These are phyloP conservation scores for Trichomonas tenax DNA, from an alignment of 208 protist species.

Conservation along the genomic window DNA sequence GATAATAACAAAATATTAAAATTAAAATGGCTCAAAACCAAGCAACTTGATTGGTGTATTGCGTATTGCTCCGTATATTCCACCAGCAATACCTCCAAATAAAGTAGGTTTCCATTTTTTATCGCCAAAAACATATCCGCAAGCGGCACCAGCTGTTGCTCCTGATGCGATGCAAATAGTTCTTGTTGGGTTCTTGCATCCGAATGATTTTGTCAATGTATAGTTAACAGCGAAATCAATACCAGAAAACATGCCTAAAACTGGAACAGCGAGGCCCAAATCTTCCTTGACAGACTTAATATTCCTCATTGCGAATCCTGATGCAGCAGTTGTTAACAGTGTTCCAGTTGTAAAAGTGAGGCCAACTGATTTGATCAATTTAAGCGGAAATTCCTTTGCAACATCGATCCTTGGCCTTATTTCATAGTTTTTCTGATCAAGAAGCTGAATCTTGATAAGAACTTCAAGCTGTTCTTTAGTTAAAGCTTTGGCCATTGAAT, in stretches of 20 bases:
- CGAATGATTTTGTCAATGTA: neutral
- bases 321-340: neutral
- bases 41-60: neutral
- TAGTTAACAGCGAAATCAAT: constrained; percentile 9
- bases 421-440: neutral
- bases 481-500: neutral
- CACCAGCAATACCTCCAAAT: neutral
- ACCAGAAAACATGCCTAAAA: neutral
- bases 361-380: neutral
- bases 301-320: neutral
- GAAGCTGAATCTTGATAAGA: neutral
- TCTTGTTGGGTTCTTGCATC: neutral
- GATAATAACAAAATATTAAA: neutral
- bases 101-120: neutral
- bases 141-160: neutral
- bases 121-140: neutral
- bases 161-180: neutral
- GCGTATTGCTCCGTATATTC: neutral
- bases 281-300: neutral
- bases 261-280: neutral
- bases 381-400: neutral
- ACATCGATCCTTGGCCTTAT: neutral
- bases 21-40: neutral
- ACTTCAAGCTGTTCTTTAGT: neutral
- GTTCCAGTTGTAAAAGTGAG: neutral